Base-by-base conservation (phyloP, 768 basidiomycete genomes). In the Solioccasus polychromus region DNA sequence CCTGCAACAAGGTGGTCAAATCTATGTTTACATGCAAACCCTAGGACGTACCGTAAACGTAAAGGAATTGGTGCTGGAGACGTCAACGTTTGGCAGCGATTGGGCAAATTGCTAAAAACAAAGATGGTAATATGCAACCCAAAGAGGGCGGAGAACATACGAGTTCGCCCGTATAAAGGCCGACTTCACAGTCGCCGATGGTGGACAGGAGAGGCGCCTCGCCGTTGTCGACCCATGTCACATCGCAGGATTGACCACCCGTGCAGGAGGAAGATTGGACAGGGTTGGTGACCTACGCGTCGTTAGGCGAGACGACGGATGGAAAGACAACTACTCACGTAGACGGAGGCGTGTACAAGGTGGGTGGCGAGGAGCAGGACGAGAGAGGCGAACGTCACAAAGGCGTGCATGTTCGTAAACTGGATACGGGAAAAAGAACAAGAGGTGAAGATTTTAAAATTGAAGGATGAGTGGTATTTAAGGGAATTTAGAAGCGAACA, bases 201-300 rank as follows among this genome's bases (percentile, higher is more conserved):
- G 56, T 46, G 6, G 66, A 32, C n/a, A 77, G 51, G 15, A 78
- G 60, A 3, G 87, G 86, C 1, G 44, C 29, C 9, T 48, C 30
- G 15, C 85, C 85, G 50, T 89, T 70, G 44, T 90, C 86, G 1
- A 78, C 47, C 85, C 85, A 89, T 35, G 69, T 45, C 7, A 88
- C 72, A 0, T 59, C 62, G 63, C 82, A 85, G 6, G 73, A 49
- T 50, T 78, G 61, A 10, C 79, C 81, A 20, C 69, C 86, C 30
- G 67, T 66, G 59, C 82, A 86, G 19, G 64, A 67, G 10, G 74
- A 67, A 40, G 67, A 52, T 43, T 58, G 51, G 10, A 62, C 50
- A 24, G 85, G 82, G 42, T 68, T 51, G 28, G 74, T 71, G 29
- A 83, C 69, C 80, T 83, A 44, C 8, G 18, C 0, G 25, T 4